Evolutionary conservation across 1,139 yeast species (phyloP).

Genomic region (Taphrina confusa): DNA sequence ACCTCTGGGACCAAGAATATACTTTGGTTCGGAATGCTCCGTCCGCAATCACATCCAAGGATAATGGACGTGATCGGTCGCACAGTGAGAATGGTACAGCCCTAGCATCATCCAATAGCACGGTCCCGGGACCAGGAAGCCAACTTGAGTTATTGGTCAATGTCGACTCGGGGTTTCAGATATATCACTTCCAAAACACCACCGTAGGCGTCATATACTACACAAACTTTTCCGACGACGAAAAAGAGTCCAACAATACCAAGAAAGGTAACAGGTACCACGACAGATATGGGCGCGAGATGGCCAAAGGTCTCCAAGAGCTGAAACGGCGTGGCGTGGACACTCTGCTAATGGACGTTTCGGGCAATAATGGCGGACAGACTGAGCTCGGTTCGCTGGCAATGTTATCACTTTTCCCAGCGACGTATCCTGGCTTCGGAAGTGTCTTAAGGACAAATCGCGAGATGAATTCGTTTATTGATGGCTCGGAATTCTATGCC

Average conservation of each 20-base stretch:
- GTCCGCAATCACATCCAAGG: neutral
- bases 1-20: slow-evolving; percentile 16
- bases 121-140: neutral
- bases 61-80: neutral
- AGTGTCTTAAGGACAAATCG: slow-evolving; percentile 6
- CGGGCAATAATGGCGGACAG: slow-evolving; percentile 21
- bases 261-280: neutral
- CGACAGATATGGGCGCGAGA: neutral
- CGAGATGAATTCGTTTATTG: slow-evolving; percentile 3
- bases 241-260: neutral
- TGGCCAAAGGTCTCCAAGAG: slow-evolving; percentile 11
- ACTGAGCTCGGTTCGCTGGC: slow-evolving; percentile 17
- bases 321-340: slow-evolving; percentile 11
- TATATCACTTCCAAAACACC: slow-evolving; percentile 12
- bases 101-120: neutral
- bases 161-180: slow-evolving; percentile 16
- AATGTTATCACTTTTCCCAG: slow-evolving; percentile 15
- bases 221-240: slow-evolving; percentile 13
- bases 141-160: neutral
- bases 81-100: neutral
- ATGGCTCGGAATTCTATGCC: neutral
- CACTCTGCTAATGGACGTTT: slow-evolving; percentile 8
- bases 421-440: slow-evolving; percentile 12
- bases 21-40: slow-evolving; percentile 6
- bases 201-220: slow-evolving; percentile 18